Conservation (phyloP, 2,329 filamentous ascomycete genomes). For the Monilinia fructicola region DNA sequence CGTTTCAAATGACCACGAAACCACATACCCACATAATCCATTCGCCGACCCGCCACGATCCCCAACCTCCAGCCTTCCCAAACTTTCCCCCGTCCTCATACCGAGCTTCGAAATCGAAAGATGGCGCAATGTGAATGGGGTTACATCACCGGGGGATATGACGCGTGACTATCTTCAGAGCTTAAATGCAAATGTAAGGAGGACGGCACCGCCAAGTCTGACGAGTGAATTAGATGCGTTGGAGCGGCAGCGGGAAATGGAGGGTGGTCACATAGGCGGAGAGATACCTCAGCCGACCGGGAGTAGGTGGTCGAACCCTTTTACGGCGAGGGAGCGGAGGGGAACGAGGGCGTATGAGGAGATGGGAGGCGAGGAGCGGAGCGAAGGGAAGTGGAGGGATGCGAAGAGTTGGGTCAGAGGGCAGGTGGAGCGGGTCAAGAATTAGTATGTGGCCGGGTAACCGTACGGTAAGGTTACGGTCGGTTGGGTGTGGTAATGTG, state of each 20-base stretch:
- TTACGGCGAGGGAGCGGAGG: conserved; percentile 2
- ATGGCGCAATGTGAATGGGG: no score
- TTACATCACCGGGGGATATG: neutral
- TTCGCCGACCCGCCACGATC: neutral
- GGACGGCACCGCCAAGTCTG: conserved; percentile 32
- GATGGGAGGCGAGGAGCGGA: neutral
- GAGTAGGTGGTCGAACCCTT: conserved; percentile 8
- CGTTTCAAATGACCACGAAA: neutral
- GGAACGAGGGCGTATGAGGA: conserved; percentile 7
- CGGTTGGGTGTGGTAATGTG: neutral
- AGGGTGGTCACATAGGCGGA: neutral
- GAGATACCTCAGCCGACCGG: neutral
- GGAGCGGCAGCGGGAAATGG: neutral
- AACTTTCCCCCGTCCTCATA: neutral
- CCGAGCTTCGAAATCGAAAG: neutral
- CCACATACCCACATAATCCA: neutral
- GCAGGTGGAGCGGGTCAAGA: conserved; percentile 6
- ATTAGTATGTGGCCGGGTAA: neutral
- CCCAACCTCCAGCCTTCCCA: no score
- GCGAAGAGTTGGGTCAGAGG: conserved; percentile 7
- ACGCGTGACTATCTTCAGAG: neutral
- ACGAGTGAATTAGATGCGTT: conserved; percentile 25
- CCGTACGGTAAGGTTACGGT: no score
- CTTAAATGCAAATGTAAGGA: conserved; percentile 1
- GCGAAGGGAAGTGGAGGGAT: conserved; percentile 13